Percentiles rank a stretch among this genome's conserved stretches.
phyloP scores from a whole-genome alignment of 352 stramenopile species.

The Phytophthora kernoviae region DNA sequence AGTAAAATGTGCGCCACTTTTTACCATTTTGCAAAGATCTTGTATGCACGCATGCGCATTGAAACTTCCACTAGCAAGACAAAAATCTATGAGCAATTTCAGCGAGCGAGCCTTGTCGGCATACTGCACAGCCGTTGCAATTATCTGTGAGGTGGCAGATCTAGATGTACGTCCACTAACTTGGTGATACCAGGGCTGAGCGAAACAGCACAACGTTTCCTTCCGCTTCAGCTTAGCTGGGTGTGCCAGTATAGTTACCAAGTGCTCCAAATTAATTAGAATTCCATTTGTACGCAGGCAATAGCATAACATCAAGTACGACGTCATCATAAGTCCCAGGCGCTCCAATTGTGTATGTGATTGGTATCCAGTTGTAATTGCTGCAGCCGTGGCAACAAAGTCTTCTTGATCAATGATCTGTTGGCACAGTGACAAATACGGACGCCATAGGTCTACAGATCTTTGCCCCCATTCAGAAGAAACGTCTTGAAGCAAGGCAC shows the following conservation, averaged over 20 bases:
- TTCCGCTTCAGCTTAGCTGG: conserved; percentile 6
- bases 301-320: conserved; percentile 31
- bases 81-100: conserved; percentile 14
- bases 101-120: conserved; percentile 3
- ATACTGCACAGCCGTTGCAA: conserved; percentile 4
- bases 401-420: conserved; percentile 19
- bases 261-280: conserved; percentile 32
- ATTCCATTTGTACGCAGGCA: conserved; percentile 22
- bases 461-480: neutral
- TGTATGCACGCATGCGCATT: conserved; percentile 16
- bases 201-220: conserved; percentile 28
- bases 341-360: neutral
- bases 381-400: neutral
- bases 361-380: conserved; percentile 1
- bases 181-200: conserved; percentile 7
- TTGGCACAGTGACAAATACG: conserved; percentile 4
- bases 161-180: neutral
- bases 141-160: neutral
- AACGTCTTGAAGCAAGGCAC: conserved; percentile 9
- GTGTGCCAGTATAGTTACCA: conserved; percentile 1
- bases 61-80: conserved; percentile 13
- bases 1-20: neutral
- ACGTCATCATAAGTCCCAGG: conserved; percentile 26
- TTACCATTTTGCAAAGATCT: conserved; percentile 7
- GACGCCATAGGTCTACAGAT: neutral